Evolutionary conservation across 2,329 filamentous ascomycete genomes (phyloP).

Genomic region (Rutstroemia sydowiana): DNA sequence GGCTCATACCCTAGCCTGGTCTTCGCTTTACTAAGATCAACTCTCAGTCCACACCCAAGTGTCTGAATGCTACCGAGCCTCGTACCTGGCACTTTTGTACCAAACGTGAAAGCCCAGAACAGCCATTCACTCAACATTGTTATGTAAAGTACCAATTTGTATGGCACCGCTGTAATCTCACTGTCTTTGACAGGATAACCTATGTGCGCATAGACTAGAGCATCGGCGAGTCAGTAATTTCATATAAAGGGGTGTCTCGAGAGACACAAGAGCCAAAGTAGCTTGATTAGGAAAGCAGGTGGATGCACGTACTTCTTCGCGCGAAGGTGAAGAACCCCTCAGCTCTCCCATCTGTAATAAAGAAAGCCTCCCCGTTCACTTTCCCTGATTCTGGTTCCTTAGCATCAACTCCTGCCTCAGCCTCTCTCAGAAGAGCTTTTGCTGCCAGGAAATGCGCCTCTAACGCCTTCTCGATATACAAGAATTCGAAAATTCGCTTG

Average conservation of each 20-base stretch:
- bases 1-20: conserved; percentile 9
- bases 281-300: no score
- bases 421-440: conserved; percentile 8
- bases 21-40: conserved; percentile 11
- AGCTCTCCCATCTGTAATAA: conserved; percentile 30
- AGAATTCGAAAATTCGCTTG: conserved; percentile 46
- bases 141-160: not conserved
- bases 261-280: no score
- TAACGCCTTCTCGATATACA: conserved; percentile 44
- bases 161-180: not conserved
- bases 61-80: conserved; percentile 1
- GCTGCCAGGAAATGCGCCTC: conserved; percentile 43
- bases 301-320: no score
- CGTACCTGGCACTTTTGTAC: not conserved
- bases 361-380: conserved; percentile 30
- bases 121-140: not conserved
- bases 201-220: not conserved
- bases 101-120: not conserved
- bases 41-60: not conserved
- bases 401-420: not conserved
- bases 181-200: not conserved
- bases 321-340: conserved; percentile 27
- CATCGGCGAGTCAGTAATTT: no score
- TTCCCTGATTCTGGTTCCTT: not conserved
- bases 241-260: no score